These are phyloP conservation scores for Amanita polypyramis DNA, from an alignment of 768 basidiomycete genomes.

Conservation along the genomic window DNA sequence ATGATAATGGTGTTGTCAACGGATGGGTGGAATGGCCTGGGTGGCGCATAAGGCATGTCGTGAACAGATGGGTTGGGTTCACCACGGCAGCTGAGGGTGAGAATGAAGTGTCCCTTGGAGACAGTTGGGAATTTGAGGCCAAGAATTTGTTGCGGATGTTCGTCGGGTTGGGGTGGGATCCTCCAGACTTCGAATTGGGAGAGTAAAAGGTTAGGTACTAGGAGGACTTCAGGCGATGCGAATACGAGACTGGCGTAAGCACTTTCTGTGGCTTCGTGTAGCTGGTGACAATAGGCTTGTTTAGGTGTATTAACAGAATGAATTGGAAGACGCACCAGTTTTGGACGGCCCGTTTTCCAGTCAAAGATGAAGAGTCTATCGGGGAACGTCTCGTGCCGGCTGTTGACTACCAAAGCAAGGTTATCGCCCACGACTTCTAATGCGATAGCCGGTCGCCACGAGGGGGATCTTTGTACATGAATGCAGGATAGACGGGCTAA, in stretches of 20 bases:
- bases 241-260: constrained; percentile 24
- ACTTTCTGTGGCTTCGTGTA: constrained; percentile 13
- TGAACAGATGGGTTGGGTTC: constrained; percentile 29
- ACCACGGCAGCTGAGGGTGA: constrained; percentile 18
- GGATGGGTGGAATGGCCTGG: constrained; percentile 16
- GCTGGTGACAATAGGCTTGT: constrained; percentile 7
- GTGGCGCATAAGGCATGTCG: constrained; percentile 6
- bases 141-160: constrained; percentile 6
- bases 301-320: no score
- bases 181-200: constrained; percentile 26
- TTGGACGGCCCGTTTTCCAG: constrained; percentile 29
- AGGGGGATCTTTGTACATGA: constrained; percentile 16
- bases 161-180: constrained; percentile 15
- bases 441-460: constrained; percentile 22
- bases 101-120: background rate
- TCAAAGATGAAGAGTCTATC: constrained; percentile 31
- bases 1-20: constrained; percentile 22
- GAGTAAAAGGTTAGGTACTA: constrained; percentile 22
- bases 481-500: constrained; percentile 20
- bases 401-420: constrained; percentile 26
- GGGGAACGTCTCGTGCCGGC: constrained; percentile 7
- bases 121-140: constrained; percentile 1
- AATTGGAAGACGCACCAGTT: constrained; percentile 24
- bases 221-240: constrained; percentile 21
- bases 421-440: constrained; percentile 36